phyloP scores from a whole-genome alignment of 202 grass and related monocot species.

The Carex arenaria region DNA sequence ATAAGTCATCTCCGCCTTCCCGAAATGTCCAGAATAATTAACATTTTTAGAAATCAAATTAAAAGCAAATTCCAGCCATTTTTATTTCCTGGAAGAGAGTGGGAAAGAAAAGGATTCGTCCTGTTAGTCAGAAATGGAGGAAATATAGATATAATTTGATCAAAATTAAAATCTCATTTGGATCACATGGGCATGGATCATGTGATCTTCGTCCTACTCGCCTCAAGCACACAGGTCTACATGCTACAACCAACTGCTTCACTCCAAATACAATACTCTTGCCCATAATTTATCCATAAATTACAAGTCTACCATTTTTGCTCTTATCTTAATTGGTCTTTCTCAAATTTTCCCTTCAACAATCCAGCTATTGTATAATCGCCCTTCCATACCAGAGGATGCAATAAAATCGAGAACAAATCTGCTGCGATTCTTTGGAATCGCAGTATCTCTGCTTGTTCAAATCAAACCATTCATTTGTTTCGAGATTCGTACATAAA shows the following conservation, averaged over 20 bases:
- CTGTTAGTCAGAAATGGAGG: neutral
- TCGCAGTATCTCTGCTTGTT: no score
- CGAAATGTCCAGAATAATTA: neutral
- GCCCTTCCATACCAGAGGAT: neutral
- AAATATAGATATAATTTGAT: neutral
- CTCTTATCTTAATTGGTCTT: conserved; percentile 24
- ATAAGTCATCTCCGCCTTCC: neutral
- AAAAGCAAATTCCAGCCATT: neutral
- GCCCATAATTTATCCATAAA: neutral
- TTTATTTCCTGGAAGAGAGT: neutral
- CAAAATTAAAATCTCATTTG: neutral
- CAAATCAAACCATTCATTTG: no score
- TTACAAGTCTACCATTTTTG: conserved; percentile 6
- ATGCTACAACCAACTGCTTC: neutral
- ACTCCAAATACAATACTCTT: neutral
- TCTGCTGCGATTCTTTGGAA: no score
- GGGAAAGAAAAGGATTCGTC: neutral
- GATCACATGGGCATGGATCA: neutral
- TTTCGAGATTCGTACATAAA: no score
- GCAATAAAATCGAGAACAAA: neutral
- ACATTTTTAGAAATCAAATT: neutral
- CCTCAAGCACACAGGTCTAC: neutral
- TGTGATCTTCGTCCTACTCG: neutral
- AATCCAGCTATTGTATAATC: neutral
- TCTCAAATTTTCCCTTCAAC: neutral